Percentiles rank a stretch among this genome's conserved stretches.
Evolutionary conservation across 2,329 filamentous ascomycete species (phyloP).

Genomic region (Calcarisporium arbuscula): DNA sequence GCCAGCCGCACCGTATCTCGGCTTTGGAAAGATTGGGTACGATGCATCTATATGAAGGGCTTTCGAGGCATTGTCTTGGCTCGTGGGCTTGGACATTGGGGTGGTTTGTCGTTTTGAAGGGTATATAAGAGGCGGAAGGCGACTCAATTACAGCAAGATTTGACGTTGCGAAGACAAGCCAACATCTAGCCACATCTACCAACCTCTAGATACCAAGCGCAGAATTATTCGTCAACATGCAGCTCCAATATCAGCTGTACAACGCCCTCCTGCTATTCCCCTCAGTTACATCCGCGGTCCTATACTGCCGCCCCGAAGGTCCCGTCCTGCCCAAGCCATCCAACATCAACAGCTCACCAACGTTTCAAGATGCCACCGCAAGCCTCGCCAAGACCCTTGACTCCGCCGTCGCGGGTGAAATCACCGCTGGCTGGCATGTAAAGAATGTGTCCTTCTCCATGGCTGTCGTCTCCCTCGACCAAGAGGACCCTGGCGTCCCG

Average conservation of each 20-base stretch:
- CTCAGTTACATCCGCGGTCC: constrained; percentile 5
- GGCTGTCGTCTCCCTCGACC: constrained; percentile 24
- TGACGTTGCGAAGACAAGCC: no score
- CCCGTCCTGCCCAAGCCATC: constrained; percentile 25
- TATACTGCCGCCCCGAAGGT: constrained; percentile 22
- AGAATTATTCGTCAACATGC: constrained; percentile 2
- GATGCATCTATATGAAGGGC: no score
- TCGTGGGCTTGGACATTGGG: no score
- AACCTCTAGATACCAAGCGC: neutral
- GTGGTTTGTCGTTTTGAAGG: no score
- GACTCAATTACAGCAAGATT: no score
- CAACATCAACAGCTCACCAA: constrained; percentile 13
- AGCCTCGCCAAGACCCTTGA: constrained; percentile 23
- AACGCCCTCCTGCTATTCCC: constrained; percentile 3
- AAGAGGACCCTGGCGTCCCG: constrained; percentile 17
- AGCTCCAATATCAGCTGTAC: neutral
- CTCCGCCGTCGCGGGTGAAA: constrained; percentile 22
- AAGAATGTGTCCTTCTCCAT: constrained; percentile 33
- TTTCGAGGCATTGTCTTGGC: no score
- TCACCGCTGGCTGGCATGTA: constrained; percentile 26
- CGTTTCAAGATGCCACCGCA: constrained; percentile 20
- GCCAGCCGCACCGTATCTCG: constrained; percentile 12
- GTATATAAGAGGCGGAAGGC: no score
- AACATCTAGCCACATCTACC: no score
- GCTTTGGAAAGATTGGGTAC: no score